Base-by-base conservation (phyloP, 164 flowering plant species). In the Kingdonia uniflora region DNA sequence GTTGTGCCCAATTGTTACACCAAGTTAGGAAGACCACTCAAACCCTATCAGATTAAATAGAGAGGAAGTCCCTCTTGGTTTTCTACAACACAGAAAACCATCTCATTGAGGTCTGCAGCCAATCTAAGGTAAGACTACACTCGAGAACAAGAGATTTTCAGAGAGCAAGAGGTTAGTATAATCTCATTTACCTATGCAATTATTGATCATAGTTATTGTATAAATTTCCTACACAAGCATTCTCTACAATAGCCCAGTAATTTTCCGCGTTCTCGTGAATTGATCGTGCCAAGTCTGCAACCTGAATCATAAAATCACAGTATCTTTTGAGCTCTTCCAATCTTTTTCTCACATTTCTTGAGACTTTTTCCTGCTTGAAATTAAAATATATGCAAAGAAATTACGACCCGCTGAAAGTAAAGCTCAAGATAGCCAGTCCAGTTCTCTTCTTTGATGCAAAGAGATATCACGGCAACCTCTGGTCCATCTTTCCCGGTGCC, bases 391-490 rank as follows among this genome's bases (percentile, higher is more conserved):
- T 25, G 23, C 14, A 11, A 10, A 20, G 14, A 11, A 59, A 35
- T 43, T 73, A 92, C 98, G 95, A 85, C 91, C 64, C 74, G 71
- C 68, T 84, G 96, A 67, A 76, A 92, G 63, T 82, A 92, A 68
- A 82, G 82, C 65, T 92, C 96, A 37, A 78, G 91, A 68, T 72
- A 77, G 66, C 79, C 81, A 2, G 87, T 82, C 98, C 98, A 92
- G 13, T 76, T 57, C 63, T 92, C 96, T 68, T 87, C 90, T 65
- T 83, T 80, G 61, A 85, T 76, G 69, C 95, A 76, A 37, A 87
- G 74, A 46, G 96, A 85, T 65, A 92, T 78, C 26, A 85, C 98
- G 47, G 98, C 96, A 68, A 87, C 82, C 65, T 92, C 98, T 17
- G 85, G 82, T 39, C 98, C 95, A 54, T 77, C 87, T 65, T 82